These are phyloP conservation scores for Plantago elongata DNA, from an alignment of 257 asterid genomes.

Conservation along the genomic window DNA sequence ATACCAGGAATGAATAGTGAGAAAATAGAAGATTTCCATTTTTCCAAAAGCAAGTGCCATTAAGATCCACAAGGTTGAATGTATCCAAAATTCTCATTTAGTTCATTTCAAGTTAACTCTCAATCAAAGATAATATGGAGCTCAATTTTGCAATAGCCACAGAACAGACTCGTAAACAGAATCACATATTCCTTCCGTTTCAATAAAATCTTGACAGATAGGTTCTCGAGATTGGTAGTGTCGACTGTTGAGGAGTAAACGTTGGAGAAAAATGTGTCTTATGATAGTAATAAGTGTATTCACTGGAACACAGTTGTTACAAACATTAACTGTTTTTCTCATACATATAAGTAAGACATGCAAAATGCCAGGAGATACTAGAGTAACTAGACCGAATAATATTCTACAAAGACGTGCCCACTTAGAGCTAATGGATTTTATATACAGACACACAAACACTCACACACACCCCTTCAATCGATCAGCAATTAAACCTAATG, in stretches of 20 bases:
- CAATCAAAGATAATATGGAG: too few relatives aligned
- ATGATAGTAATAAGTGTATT: not conserved
- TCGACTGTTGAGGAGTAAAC: too few relatives aligned
- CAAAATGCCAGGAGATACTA: not conserved
- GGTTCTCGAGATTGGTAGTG: too few relatives aligned
- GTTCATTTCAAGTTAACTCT: not conserved
- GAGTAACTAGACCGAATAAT: too few relatives aligned
- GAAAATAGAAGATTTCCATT: not conserved
- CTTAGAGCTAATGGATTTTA: too few relatives aligned
- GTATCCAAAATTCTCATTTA: not conserved
- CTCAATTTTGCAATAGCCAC: too few relatives aligned
- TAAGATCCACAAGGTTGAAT: not conserved
- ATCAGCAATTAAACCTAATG: too few relatives aligned
- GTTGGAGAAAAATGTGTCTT: too few relatives aligned
- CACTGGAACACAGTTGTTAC: not conserved
- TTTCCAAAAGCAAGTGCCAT: too few relatives aligned
- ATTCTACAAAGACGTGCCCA: too few relatives aligned
- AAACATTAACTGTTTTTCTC: not conserved
- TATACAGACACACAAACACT: too few relatives aligned
- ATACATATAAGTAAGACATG: not conserved
- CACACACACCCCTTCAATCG: conserved; percentile 28
- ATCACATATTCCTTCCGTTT: not conserved
- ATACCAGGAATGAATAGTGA: conserved; percentile 13
- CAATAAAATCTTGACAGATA: too few relatives aligned
- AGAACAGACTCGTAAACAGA: not conserved